Evolutionary conservation across 352 stramenopile species (phyloP).

Genomic region (Peronosclerospora sorghi): DNA sequence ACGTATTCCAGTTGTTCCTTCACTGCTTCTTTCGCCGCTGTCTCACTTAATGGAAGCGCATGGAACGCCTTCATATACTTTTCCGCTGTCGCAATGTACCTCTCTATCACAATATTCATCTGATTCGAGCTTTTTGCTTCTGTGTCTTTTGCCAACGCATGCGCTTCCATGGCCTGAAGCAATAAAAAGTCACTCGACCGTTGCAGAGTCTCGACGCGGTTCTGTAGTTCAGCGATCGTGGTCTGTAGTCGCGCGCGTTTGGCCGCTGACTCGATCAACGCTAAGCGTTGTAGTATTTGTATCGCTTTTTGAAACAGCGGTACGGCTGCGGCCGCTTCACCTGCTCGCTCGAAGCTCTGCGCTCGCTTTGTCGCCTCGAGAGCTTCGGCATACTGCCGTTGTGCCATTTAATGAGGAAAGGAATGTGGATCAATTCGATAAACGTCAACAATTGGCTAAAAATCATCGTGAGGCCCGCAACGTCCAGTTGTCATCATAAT

Average conservation of each 20-base stretch:
- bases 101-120: constrained; percentile 20
- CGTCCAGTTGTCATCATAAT: constrained; percentile 19
- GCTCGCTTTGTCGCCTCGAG: constrained; percentile 40
- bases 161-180: constrained; percentile 20
- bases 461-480: constrained; percentile 5
- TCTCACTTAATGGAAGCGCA: constrained; percentile 23
- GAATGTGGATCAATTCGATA: neutral
- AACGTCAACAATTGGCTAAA: constrained; percentile 1
- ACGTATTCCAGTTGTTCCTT: constrained; percentile 68
- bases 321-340: constrained; percentile 20
- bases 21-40: constrained; percentile 23
- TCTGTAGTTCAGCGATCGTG: constrained; percentile 42
- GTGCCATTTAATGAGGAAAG: constrained; percentile 12
- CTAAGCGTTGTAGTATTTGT: constrained; percentile 49
- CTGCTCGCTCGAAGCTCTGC: constrained; percentile 23
- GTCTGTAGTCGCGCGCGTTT: constrained; percentile 49
- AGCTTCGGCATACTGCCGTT: constrained; percentile 62
- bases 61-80: constrained; percentile 61
- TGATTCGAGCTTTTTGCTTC: constrained; percentile 7
- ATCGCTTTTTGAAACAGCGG: constrained; percentile 43
- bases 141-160: constrained; percentile 18
- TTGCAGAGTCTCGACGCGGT: constrained; percentile 33
- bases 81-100: constrained; percentile 44
- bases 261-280: constrained; percentile 61
- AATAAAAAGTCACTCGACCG: constrained; percentile 24